Percentiles rank a stretch among this genome's conserved stretches.
Evolutionary conservation across 331 rosid species (phyloP).

Genomic region (Saraca asoca): DNA sequence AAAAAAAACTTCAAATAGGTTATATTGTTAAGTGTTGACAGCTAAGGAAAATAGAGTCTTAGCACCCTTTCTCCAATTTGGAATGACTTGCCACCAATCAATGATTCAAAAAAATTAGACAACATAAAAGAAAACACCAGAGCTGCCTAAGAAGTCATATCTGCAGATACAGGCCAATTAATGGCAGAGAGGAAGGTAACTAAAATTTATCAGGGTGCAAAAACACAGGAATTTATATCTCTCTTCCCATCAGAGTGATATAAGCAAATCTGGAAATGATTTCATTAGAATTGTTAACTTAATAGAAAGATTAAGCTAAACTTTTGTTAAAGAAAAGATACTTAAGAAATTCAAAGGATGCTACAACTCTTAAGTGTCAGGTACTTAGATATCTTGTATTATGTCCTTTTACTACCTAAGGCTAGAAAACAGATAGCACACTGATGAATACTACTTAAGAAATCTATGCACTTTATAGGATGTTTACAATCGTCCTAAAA

Average conservation of each 20-base stretch:
- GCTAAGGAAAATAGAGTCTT: too few species aligned
- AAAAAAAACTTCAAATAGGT: background rate
- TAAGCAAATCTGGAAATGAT: background rate
- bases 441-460: background rate
- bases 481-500: background rate
- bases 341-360: background rate
- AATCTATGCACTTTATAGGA: background rate
- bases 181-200: background rate
- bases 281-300: background rate
- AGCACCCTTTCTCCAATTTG: background rate
- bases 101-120: background rate
- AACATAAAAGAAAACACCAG: too few species aligned
- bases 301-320: background rate
- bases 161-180: background rate
- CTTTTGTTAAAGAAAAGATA: background rate
- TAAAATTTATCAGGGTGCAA: background rate
- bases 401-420: background rate
- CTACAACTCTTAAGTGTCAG: background rate
- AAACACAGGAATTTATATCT: background rate
- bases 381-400: too few species aligned
- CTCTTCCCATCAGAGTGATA: background rate
- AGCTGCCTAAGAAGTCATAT: background rate
- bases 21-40: too few species aligned
- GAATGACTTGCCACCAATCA: background rate
- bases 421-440: background rate